Conservation (phyloP, 2,329 filamentous ascomycete genomes). For the Fusarium sp. region DNA sequence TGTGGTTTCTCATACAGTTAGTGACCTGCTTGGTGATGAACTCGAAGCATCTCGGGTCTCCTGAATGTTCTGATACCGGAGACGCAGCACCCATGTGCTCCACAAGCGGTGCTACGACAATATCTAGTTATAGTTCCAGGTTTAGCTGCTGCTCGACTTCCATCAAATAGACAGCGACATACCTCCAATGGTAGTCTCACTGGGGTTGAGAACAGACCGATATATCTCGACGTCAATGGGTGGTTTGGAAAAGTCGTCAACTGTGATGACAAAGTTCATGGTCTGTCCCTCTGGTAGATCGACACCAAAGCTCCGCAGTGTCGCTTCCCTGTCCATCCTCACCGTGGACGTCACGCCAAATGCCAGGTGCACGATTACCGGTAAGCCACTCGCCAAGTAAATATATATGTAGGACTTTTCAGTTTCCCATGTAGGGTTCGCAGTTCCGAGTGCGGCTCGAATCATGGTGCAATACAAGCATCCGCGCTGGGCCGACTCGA, state of each 20-base stretch:
- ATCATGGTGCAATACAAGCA: background rate
- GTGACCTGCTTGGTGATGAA: background rate
- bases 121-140: background rate
- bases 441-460: background rate
- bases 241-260: background rate
- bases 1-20: background rate
- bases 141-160: background rate
- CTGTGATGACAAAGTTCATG: background rate
- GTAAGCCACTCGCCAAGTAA: background rate
- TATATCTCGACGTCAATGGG: background rate
- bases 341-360: background rate
- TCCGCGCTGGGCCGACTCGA: background rate
- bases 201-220: background rate
- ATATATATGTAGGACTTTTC: background rate
- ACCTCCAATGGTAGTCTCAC: background rate
- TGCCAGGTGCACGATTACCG: background rate
- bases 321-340: background rate
- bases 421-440: background rate
- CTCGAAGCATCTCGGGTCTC: background rate
- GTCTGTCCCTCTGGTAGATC: background rate
- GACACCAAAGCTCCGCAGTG: background rate
- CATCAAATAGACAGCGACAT: background rate
- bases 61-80: background rate
- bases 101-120: background rate
- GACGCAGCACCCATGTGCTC: background rate